phyloP scores from a whole-genome alignment of 768 basidiomycete species.

The Kwoniella mangroviensis region DNA sequence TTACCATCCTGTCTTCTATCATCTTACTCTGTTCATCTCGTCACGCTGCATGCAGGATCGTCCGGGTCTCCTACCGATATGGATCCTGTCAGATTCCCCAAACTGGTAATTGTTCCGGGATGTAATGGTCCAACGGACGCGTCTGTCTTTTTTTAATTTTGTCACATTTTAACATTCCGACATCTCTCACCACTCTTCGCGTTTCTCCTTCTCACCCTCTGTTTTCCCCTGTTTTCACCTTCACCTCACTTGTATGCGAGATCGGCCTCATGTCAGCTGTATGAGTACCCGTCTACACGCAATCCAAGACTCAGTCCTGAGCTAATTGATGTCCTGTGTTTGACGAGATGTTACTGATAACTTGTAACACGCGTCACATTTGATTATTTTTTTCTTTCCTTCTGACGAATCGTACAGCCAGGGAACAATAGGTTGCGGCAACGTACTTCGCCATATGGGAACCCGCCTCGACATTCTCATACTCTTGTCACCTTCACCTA shows the following conservation, averaged over 20 bases:
- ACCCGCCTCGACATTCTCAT: background rate
- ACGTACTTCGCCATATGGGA: background rate
- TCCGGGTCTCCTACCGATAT: background rate
- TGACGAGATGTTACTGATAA: slow-evolving; percentile 6
- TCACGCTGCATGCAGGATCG: background rate
- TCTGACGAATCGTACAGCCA: background rate
- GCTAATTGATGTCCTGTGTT: slow-evolving; percentile 10
- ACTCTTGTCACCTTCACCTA: background rate
- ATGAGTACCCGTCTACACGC: background rate
- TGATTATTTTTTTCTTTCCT: background rate
- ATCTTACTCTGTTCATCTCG: background rate
- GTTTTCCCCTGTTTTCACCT: background rate
- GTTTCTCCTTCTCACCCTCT: background rate
- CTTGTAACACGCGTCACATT: slow-evolving; percentile 8
- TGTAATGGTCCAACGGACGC: slow-evolving; percentile 5
- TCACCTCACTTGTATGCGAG: background rate
- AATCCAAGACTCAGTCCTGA: slow-evolving; percentile 5
- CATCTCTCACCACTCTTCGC: background rate
- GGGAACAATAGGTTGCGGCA: slow-evolving; percentile 1
- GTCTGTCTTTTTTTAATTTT: slow-evolving; percentile 21
- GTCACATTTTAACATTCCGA: slow-evolving; percentile 15
- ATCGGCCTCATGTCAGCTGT: background rate
- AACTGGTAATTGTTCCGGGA: background rate
- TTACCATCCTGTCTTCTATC: background rate
- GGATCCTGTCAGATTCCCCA: background rate